These are phyloP conservation scores for Trametes sp. DNA, from an alignment of 1,284 basidiomycete genomes.

Conservation along the genomic window DNA sequence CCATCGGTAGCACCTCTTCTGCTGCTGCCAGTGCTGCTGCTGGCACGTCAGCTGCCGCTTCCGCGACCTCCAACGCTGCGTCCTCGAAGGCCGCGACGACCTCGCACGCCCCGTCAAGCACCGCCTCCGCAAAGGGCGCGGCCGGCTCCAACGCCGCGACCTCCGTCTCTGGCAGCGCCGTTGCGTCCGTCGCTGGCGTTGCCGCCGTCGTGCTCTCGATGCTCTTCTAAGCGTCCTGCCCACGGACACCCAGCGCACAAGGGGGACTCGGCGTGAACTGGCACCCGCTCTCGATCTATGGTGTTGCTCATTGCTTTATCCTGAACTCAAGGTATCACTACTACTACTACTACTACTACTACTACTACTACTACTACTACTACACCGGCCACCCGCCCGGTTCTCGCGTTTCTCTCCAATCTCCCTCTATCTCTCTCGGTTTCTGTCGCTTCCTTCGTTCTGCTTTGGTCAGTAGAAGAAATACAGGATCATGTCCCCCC, in stretches of 20 bases:
- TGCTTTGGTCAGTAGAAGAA: slow-evolving; percentile 13
- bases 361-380: too few species aligned
- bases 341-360: too few species aligned
- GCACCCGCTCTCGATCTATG: slow-evolving; percentile 16
- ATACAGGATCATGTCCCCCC: slow-evolving; percentile 28
- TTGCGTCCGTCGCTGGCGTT: slow-evolving; percentile 38
- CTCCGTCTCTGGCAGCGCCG: slow-evolving; percentile 32
- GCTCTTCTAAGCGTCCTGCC: slow-evolving; percentile 35
- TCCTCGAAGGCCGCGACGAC: slow-evolving; percentile 27
- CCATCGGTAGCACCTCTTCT: not conserved
- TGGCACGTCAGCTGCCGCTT: slow-evolving; percentile 25
- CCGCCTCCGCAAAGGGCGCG: slow-evolving; percentile 36
- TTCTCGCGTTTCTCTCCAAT: not conserved
- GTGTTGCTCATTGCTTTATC: slow-evolving; percentile 10
- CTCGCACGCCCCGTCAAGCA: slow-evolving; percentile 29
- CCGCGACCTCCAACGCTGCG: slow-evolving; percentile 31
- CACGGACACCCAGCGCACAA: not conserved
- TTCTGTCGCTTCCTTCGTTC: slow-evolving; percentile 8
- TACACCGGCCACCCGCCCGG: too few species aligned
- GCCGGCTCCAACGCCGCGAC: slow-evolving; percentile 36
- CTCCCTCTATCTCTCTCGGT: too few species aligned
- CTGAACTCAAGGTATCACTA: slow-evolving; percentile 1
- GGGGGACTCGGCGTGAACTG: not conserved
- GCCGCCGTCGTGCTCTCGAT: slow-evolving; percentile 40
- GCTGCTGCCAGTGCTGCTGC: too few species aligned